Evolutionary conservation across 2,329 filamentous ascomycete species (phyloP).

Genomic region (Fonsecaea multimorphosa): DNA sequence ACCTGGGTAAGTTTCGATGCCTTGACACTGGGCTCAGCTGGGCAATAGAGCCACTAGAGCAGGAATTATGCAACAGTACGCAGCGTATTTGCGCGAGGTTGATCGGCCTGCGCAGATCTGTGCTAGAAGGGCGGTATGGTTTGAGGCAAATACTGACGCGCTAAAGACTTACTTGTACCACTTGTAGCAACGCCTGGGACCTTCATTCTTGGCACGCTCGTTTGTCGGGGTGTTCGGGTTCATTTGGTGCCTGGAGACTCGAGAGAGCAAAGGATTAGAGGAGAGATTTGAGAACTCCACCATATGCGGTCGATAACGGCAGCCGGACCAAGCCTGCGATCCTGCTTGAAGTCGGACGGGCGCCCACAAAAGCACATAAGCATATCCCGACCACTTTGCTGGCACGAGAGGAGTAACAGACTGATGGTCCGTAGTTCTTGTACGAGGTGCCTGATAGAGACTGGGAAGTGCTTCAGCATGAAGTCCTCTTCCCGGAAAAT

Average conservation of each 20-base stretch:
- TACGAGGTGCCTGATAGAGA: neutral
- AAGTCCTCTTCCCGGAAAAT: neutral
- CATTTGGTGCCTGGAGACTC: too few species aligned
- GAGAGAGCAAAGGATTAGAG: too few species aligned
- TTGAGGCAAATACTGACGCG: neutral
- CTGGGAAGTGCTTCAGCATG: neutral
- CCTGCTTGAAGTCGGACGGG: too few species aligned
- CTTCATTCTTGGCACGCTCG: neutral
- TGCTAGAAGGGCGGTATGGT: neutral
- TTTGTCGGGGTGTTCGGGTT: too few species aligned
- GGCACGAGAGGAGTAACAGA: too few species aligned
- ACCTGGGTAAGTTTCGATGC: neutral
- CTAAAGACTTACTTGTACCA: neutral
- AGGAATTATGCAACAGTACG: neutral
- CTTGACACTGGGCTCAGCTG: neutral
- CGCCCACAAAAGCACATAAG: too few species aligned
- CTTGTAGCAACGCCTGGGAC: neutral
- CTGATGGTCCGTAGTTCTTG: too few species aligned
- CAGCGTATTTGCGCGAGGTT: neutral
- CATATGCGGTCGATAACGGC: too few species aligned
- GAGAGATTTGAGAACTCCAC: too few species aligned
- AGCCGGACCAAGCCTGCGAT: too few species aligned
- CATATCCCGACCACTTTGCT: too few species aligned
- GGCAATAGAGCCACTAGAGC: neutral
- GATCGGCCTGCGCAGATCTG: neutral